Evolutionary conservation across 2,329 filamentous ascomycete genomes (phyloP), one percentile per base, ranked within the genome.

Genomic region (Venturia oleaginea): DNA sequence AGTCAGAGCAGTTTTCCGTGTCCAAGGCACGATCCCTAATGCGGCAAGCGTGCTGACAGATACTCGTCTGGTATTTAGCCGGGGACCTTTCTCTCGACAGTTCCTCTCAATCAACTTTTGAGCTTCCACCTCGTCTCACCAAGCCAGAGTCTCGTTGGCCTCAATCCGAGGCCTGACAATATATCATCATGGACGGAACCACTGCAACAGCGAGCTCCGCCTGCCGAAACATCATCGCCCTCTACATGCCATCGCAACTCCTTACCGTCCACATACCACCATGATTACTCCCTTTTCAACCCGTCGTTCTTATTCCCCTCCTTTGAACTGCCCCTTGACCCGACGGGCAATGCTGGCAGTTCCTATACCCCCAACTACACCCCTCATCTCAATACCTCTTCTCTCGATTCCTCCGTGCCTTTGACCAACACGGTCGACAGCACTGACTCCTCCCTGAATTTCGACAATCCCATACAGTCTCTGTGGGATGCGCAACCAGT

Each of bases 121-220:
- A 30, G 51, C 51, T n/a, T 22, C 22, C 43, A 8, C 17, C 10
- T 34, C 15, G 34, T 30, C 4, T 34, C 30, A 2, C 15, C 27
- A 30, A 19, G 3, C 24, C 17, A 30, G 15, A n/a, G 2, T 34
- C 17, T 57, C 51, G 30, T n/a, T 34, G 27, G 51, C 51, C 51
- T 57, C 51, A 7, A 22, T 34, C 19, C 7, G 51, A 57, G 51
- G 51, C 51, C 51, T 15, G 2, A 34, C 34, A 57, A 34, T 30
- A 57, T 57, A 32, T 57, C 51, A 57, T 57, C 51, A 34, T 57
- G 51, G 51, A 34, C 51, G 51, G 51, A 57, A 19, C 15, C 27
- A 34, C 51, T 57, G 51, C 30, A 15, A 57, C 51, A 57, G 19
- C 51, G 34, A 32, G 27, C 30, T 32, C 51, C 7, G 51, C 27